Evolutionary conservation across 352 stramenopile species (phyloP).

Genomic region (Aphanomyces stellatus): DNA sequence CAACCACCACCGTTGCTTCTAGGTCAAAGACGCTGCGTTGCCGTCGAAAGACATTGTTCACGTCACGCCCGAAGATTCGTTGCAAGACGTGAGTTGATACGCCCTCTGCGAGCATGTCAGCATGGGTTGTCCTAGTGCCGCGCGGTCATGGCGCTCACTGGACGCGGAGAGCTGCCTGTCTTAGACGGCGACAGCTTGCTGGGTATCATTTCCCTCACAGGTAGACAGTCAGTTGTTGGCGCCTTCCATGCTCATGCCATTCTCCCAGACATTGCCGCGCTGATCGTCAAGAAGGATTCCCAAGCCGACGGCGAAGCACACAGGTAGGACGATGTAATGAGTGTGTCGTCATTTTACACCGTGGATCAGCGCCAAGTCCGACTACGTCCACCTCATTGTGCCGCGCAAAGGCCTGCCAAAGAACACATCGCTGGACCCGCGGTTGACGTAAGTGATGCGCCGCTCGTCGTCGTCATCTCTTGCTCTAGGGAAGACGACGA

Average conservation of each 20-base stretch:
- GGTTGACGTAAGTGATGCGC: slow-evolving; percentile 13
- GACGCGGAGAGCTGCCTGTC: slow-evolving; percentile 55
- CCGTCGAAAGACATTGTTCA: slow-evolving; percentile 63
- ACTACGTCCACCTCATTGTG: slow-evolving; percentile 84
- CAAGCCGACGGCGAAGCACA: slow-evolving; percentile 13
- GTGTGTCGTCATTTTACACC: slow-evolving; percentile 20
- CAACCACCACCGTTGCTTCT: not conserved
- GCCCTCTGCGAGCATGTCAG: not conserved
- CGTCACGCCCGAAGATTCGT: slow-evolving; percentile 59
- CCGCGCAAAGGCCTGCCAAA: slow-evolving; percentile 67
- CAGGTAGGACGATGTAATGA: not conserved
- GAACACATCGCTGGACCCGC: slow-evolving; percentile 44
- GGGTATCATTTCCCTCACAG: slow-evolving; percentile 68
- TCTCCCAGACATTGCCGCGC: slow-evolving; percentile 6
- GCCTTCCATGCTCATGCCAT: not conserved
- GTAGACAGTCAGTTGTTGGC: slow-evolving; percentile 11
- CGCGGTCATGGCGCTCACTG: slow-evolving; percentile 66
- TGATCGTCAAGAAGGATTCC: slow-evolving; percentile 5
- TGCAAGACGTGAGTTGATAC: slow-evolving; percentile 46
- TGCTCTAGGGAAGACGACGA: not conserved
- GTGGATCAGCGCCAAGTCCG: slow-evolving; percentile 69
- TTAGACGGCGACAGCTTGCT: slow-evolving; percentile 57
- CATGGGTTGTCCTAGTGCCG: slow-evolving; percentile 37
- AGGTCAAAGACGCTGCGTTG: slow-evolving; percentile 59
- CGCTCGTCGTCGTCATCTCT: not conserved